Evolutionary conservation across 805 yeast species (phyloP).

Genomic region (Zygosaccharomyces kombuchaensis): DNA sequence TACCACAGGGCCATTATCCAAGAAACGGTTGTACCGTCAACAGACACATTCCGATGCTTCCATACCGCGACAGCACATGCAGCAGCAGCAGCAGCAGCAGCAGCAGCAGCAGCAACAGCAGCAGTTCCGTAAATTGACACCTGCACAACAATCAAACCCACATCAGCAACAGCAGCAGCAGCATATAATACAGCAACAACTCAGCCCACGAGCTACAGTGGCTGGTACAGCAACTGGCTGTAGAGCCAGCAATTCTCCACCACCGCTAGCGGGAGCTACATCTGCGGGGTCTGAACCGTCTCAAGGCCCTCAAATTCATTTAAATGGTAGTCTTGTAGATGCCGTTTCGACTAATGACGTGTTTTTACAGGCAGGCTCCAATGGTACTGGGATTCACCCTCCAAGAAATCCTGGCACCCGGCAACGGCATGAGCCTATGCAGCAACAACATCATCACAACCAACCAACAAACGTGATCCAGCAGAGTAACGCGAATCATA

Average conservation of each 20-base stretch:
- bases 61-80: constrained; percentile 11
- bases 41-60: constrained; percentile 6
- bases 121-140: constrained; percentile 8
- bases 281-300: constrained; percentile 13
- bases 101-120: constrained; percentile 16
- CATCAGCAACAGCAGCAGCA: constrained; percentile 13
- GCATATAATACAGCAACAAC: constrained; percentile 6
- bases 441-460: constrained; percentile 1
- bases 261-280: constrained; percentile 23
- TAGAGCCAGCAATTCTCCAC: constrained; percentile 1
- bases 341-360: constrained; percentile 93
- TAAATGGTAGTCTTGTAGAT: constrained; percentile 61
- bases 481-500: constrained; percentile 14
- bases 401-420: constrained; percentile 1
- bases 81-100: constrained; percentile 14
- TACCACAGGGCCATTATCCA: constrained; percentile 9
- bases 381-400: constrained; percentile 2
- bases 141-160: constrained; percentile 5
- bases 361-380: constrained; percentile 46
- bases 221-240: constrained; percentile 1
- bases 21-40: constrained; percentile 24
- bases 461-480: constrained; percentile 2
- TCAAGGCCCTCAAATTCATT: constrained; percentile 19
- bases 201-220: constrained; percentile 3
- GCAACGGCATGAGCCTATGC: constrained; percentile 2